Conservation (phyloP, 2,329 filamentous ascomycete genomes). For the Dactylonectria macrodidyma region DNA sequence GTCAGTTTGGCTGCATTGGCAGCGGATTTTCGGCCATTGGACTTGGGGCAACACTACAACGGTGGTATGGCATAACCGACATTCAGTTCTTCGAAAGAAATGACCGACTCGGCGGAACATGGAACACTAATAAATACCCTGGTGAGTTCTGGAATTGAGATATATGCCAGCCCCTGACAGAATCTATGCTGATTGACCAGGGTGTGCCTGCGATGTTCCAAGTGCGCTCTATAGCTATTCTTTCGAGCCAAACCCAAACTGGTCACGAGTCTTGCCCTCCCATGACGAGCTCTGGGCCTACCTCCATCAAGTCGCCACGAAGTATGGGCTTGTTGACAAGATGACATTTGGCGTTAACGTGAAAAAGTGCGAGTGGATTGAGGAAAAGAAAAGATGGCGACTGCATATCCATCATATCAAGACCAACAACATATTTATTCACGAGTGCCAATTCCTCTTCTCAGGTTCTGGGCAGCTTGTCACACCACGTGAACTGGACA, state of each 20-base stretch:
- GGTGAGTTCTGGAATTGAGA: constrained; percentile 48
- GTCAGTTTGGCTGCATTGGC: constrained; percentile 65
- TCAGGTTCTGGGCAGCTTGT: constrained; percentile 53
- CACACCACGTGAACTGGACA: constrained; percentile 54
- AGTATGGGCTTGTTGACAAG: constrained; percentile 57
- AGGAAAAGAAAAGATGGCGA: constrained; percentile 53
- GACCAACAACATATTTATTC: constrained; percentile 43
- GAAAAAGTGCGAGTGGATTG: constrained; percentile 56
- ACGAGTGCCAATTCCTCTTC: constrained; percentile 60
- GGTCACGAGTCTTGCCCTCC: constrained; percentile 70
- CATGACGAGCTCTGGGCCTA: constrained; percentile 71
- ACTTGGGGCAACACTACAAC: constrained; percentile 71
- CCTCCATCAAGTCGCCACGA: constrained; percentile 65
- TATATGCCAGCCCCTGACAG: not conserved
- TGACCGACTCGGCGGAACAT: constrained; percentile 73
- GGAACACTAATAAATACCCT: constrained; percentile 75
- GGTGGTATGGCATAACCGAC: constrained; percentile 70
- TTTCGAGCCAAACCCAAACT: constrained; percentile 73
- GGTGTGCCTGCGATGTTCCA: constrained; percentile 70
- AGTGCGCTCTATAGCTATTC: constrained; percentile 73
- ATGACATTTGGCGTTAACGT: constrained; percentile 58
- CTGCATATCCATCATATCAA: constrained; percentile 47
- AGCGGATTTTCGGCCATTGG: constrained; percentile 75
- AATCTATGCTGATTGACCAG: constrained; percentile 27
- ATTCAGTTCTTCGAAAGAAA: constrained; percentile 74